Evolutionary conservation across 2,329 filamentous ascomycete species (phyloP).

Genomic region (Annulohypoxylon truncatum): DNA sequence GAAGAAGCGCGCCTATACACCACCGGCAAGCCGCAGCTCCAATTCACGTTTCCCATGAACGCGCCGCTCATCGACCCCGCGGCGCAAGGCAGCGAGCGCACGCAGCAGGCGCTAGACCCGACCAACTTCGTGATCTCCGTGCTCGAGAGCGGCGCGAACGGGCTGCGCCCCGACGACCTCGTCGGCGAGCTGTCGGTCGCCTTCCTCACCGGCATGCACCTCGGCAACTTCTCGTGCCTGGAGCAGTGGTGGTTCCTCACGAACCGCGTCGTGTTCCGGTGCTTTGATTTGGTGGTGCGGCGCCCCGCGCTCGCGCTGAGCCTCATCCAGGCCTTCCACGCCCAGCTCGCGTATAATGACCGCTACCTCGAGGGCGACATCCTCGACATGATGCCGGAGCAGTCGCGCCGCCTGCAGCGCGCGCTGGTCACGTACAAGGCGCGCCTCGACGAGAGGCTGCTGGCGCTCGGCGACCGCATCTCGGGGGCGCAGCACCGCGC

Average conservation of each 20-base stretch:
- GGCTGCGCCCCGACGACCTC: constrained; percentile 56
- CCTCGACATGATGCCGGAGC: constrained; percentile 52
- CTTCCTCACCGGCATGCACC: constrained; percentile 67
- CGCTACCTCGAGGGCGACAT: constrained; percentile 61
- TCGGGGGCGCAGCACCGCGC: constrained; percentile 58
- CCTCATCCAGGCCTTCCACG: constrained; percentile 64
- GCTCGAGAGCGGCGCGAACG: constrained; percentile 49
- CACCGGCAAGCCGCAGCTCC: constrained; percentile 40
- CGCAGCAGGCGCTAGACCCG: constrained; percentile 52
- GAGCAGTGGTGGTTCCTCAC: constrained; percentile 72
- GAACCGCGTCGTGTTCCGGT: constrained; percentile 63
- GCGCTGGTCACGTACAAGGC: constrained; percentile 66
- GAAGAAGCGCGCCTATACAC: constrained; percentile 56
- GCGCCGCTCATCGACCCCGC: constrained; percentile 44
- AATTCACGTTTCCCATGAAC: constrained; percentile 49
- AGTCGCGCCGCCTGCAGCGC: constrained; percentile 54
- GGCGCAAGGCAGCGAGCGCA: constrained; percentile 46
- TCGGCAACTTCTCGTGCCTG: constrained; percentile 69
- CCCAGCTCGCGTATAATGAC: constrained; percentile 66
- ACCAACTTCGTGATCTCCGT: constrained; percentile 59
- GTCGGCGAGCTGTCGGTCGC: constrained; percentile 71
- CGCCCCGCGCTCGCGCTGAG: constrained; percentile 58
- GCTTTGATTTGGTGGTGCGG: constrained; percentile 57
- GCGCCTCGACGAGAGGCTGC: constrained; percentile 61
- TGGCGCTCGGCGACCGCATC: constrained; percentile 50